A percentile compares a stretch with the other conserved stretches of the same genome.
Evolutionary conservation across 805 yeast species (phyloP).

Genomic region (Saturnispora kantuleensis): DNA sequence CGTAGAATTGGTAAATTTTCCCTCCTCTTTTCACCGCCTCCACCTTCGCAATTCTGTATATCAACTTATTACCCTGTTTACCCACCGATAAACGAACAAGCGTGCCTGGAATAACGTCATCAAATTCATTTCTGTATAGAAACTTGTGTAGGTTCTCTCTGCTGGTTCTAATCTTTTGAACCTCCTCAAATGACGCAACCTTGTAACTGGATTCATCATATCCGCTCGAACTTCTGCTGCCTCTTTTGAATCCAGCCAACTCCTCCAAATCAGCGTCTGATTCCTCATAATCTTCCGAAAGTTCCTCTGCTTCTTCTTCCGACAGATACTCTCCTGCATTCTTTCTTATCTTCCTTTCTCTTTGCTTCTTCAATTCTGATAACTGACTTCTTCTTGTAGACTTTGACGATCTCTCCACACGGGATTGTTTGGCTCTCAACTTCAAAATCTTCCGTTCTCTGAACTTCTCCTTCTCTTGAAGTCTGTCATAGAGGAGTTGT

Average conservation of each 20-base stretch:
- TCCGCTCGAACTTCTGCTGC: slow-evolving; percentile 27
- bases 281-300: slow-evolving; percentile 30
- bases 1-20: slow-evolving; percentile 34
- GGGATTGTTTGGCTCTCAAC: slow-evolving; percentile 61
- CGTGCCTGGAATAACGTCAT: slow-evolving; percentile 57
- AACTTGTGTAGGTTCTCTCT: slow-evolving; percentile 65
- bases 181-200: slow-evolving; percentile 48
- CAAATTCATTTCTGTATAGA: slow-evolving; percentile 77
- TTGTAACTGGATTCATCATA: slow-evolving; percentile 28
- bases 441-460: slow-evolving; percentile 78
- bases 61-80: slow-evolving; percentile 47
- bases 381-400: slow-evolving; percentile 26
- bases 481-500: slow-evolving; percentile 81
- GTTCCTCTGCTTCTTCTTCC: slow-evolving; percentile 28
- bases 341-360: slow-evolving; percentile 24
- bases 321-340: slow-evolving; percentile 19
- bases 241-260: slow-evolving; percentile 26
- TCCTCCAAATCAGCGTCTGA: slow-evolving; percentile 24
- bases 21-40: slow-evolving; percentile 41
- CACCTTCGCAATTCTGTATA: slow-evolving; percentile 78
- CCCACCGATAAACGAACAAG: slow-evolving; percentile 83
- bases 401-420: slow-evolving; percentile 27
- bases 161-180: slow-evolving; percentile 58
- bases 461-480: slow-evolving; percentile 82
- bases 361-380: slow-evolving; percentile 29